phyloP scores from a whole-genome alignment of 352 stramenopile species.

The Phytophthora sp. region DNA sequence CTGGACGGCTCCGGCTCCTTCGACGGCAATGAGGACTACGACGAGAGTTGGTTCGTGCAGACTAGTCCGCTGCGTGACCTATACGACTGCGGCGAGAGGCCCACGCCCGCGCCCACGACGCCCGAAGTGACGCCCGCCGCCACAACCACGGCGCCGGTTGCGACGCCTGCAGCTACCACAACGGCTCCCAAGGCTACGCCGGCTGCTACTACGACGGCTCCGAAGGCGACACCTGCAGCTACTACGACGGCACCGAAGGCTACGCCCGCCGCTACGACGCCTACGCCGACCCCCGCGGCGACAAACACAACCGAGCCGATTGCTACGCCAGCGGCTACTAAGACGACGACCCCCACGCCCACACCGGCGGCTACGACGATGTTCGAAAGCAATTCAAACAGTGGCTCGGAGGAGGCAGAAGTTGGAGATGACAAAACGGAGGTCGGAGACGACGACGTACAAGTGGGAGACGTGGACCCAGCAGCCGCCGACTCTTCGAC shows the following conservation, averaged over 20 bases:
- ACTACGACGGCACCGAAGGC: conserved; percentile 15
- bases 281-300: conserved; percentile 18
- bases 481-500: conserved; percentile 17
- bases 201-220: conserved; percentile 13
- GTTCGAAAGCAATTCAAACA: conserved; percentile 19
- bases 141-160: conserved; percentile 24
- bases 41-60: conserved; percentile 48
- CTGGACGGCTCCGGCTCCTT: conserved; percentile 30
- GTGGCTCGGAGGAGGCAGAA: conserved; percentile 16
- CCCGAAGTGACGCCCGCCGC: conserved; percentile 27
- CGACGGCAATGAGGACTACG: conserved; percentile 39
- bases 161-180: conserved; percentile 24
- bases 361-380: conserved; percentile 26
- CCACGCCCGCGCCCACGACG: conserved; percentile 39
- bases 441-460: conserved; percentile 14
- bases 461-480: no score
- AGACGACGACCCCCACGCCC: conserved; percentile 15
- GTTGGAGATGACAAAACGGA: conserved; percentile 16
- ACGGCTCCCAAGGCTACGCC: conserved; percentile 21
- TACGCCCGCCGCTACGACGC: conserved; percentile 22
- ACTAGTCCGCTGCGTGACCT: conserved; percentile 37
- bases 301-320: conserved; percentile 25
- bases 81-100: conserved; percentile 37
- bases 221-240: conserved; percentile 17
- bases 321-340: conserved; percentile 29